These are phyloP conservation scores for Debaryomyces udenii DNA, from an alignment of 1,139 yeast genomes.

Conservation along the genomic window DNA sequence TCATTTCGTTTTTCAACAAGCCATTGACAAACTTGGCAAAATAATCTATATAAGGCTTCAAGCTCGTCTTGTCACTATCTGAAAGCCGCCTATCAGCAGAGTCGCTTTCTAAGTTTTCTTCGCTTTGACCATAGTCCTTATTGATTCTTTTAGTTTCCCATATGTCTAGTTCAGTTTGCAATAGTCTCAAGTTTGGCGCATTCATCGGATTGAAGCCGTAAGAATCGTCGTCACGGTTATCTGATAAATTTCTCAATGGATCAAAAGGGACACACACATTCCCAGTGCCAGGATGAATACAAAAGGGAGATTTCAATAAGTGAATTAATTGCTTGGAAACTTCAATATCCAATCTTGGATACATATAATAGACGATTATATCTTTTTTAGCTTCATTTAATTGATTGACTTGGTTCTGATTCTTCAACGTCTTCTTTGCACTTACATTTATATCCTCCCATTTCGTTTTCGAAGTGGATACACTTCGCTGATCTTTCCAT, in stretches of 20 bases:
- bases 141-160: slow-evolving; percentile 40
- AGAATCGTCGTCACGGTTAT: slow-evolving; percentile 38
- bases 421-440: slow-evolving; percentile 51
- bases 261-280: slow-evolving; percentile 95
- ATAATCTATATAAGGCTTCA: slow-evolving; percentile 73
- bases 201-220: slow-evolving; percentile 74
- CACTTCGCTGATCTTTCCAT: slow-evolving; percentile 38
- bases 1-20: slow-evolving; percentile 59
- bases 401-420: slow-evolving; percentile 41
- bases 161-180: slow-evolving; percentile 58
- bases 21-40: slow-evolving; percentile 66
- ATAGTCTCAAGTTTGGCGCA: slow-evolving; percentile 73
- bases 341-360: slow-evolving; percentile 91
- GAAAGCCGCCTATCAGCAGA: slow-evolving; percentile 24
- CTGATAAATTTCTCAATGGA: slow-evolving; percentile 43
- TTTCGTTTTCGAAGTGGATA: slow-evolving; percentile 50
- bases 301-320: slow-evolving; percentile 95
- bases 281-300: slow-evolving; percentile 98
- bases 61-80: slow-evolving; percentile 67
- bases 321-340: slow-evolving; percentile 91
- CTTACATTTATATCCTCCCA: slow-evolving; percentile 82
- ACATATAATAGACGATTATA: slow-evolving; percentile 74
- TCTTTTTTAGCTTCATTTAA: slow-evolving; percentile 82
- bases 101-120: slow-evolving; percentile 25
- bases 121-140: slow-evolving; percentile 30